Evolutionary conservation across 176 grass and related monocot species (phyloP).

Genomic region (Carex kokanica): DNA sequence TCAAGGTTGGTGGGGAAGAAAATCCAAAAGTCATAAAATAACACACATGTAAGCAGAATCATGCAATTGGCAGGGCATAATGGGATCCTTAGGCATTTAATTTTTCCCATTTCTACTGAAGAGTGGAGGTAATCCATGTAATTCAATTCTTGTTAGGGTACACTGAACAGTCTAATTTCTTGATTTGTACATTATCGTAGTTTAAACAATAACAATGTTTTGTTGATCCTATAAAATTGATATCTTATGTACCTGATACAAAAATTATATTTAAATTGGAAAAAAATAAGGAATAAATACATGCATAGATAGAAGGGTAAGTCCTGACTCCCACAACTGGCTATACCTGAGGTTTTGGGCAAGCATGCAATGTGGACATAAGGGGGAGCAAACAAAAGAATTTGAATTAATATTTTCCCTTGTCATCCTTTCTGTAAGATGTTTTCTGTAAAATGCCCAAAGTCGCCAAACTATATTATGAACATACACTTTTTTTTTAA

Average conservation of each 20-base stretch:
- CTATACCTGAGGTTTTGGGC: no score
- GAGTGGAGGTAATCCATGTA: neutral
- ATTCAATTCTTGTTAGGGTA: slow-evolving; percentile 1
- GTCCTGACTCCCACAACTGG: neutral
- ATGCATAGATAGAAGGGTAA: neutral
- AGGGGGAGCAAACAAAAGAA: neutral
- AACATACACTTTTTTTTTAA: neutral
- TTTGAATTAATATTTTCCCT: neutral
- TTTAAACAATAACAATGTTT: neutral
- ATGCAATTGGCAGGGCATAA: neutral
- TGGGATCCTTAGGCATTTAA: neutral
- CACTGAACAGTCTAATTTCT: neutral
- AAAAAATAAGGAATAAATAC: neutral
- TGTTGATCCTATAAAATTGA: neutral
- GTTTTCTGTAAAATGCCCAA: neutral
- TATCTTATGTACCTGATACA: neutral
- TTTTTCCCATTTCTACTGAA: neutral
- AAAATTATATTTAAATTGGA: neutral
- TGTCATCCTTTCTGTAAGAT: neutral
- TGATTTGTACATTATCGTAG: neutral
- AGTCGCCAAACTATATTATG: neutral
- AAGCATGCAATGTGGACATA: neutral
- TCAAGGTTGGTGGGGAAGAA: neutral
- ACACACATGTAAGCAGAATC: neutral
- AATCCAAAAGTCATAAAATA: neutral